Evolutionary conservation across 2,329 filamentous ascomycete species (phyloP), one percentile per base, ranked within the genome.

Genomic region (Colletotrichum theobromicola): DNA sequence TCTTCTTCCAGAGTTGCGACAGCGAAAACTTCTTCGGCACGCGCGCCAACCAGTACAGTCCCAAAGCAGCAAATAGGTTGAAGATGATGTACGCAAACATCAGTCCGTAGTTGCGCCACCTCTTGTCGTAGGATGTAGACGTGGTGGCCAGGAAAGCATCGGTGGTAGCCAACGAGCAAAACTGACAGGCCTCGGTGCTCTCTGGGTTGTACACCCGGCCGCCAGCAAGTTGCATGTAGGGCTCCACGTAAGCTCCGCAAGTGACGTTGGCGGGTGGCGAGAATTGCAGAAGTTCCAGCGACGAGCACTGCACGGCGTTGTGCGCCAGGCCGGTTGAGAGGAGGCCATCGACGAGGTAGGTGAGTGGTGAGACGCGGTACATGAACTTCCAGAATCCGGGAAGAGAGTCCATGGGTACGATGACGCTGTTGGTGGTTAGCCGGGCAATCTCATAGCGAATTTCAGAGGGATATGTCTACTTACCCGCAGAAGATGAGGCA

Each of bases 321-420:
- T 78, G 76, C 2, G 77, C 78, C 0, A 82, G 75, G 0, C 79
- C 77, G 0, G 79, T 74, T 0, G 80, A 80, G 64, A 93, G 84
- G 80, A 94, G 88, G 8, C 90, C 92, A 30, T 88, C 85, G 62
- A 94, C 88, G 18, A 94, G 85, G 80, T 95, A 95, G 0, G 92
- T 94, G 76, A 94, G 90, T 1, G 93, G 93, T 0, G 90, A 93
- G 57, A 92, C 84, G 30, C 90, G 87, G 81, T 94, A 93, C 90
- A 93, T 92, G 84, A 93, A 93, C 67, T 89, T 90, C 93, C 93
- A 94, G 84, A 94, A 94, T 4, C 88, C 85, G 0, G 93, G 92
- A 4, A 94, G 87, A 1, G 86, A 83, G 0, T 79, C 79, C 1
- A 90, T 90, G 0, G 87, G 82, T 2, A 90, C 90, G 68, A 94